phyloP scores from a whole-genome alignment of 495 filamentous ascomycete species.

The Tirmania nivea region DNA sequence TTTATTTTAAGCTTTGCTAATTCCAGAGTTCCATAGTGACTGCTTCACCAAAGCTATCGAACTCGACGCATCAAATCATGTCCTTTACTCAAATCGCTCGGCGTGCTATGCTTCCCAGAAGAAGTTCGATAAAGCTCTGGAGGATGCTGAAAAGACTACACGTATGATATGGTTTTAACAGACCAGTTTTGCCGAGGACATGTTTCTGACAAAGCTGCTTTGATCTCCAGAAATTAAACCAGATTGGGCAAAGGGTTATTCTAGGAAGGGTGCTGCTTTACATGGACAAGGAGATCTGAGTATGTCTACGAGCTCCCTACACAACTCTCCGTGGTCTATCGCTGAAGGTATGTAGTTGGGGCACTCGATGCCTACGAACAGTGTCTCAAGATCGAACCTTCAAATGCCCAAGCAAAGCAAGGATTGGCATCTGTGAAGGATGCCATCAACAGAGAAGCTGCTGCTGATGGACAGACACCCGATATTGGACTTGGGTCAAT shows the following conservation, averaged over 20 bases:
- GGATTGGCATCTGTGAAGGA: conserved; percentile 62
- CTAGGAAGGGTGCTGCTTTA: conserved; percentile 72
- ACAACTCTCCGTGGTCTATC: conserved; percentile 6
- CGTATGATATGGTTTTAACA: conserved; percentile 1
- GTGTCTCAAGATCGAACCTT: conserved; percentile 73
- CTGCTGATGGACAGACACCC: conserved; percentile 32
- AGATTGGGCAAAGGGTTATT: conserved; percentile 94
- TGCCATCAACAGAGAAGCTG: conserved; percentile 64
- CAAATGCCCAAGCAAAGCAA: conserved; percentile 78
- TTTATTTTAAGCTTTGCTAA: conserved; percentile 1
- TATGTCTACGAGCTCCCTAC: conserved; percentile 20
- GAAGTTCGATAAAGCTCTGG: conserved; percentile 61
- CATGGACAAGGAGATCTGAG: conserved; percentile 69
- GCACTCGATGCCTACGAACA: conserved; percentile 79
- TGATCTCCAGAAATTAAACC: conserved; percentile 50
- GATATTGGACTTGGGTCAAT: conserved; percentile 53
- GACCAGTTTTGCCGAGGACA: background rate
- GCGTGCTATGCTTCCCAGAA: conserved; percentile 84
- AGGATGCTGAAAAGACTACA: conserved; percentile 80
- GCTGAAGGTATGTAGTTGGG: conserved; percentile 29
- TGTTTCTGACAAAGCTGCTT: background rate
- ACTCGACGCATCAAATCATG: conserved; percentile 73
- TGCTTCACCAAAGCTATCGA: conserved; percentile 88
- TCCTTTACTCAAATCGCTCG: conserved; percentile 93
- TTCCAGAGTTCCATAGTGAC: conserved; percentile 32